Evolutionary conservation across 305 asterid genomes (phyloP).

Genomic region (Withania somnifera): DNA sequence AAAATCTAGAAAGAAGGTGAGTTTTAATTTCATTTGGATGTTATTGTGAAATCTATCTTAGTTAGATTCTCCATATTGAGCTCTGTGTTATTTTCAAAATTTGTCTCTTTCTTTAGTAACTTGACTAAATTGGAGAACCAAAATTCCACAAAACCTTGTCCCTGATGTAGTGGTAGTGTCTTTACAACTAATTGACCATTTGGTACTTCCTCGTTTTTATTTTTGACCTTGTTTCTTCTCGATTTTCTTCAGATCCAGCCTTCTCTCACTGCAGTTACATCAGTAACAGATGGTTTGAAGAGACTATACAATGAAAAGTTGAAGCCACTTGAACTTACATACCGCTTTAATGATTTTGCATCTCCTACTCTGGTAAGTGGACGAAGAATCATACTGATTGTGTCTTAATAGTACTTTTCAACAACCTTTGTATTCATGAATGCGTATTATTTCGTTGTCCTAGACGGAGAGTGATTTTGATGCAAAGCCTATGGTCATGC

Average conservation of each 20-base stretch:
- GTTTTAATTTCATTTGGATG: not conserved
- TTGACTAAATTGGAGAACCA: not conserved
- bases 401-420: not conserved
- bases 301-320: conserved; percentile 61
- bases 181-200: not conserved
- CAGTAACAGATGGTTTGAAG: conserved; percentile 79
- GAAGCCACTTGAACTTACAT: conserved; percentile 76
- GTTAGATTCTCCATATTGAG: not conserved
- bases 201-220: not conserved
- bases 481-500: conserved; percentile 97
- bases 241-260: conserved; percentile 30
- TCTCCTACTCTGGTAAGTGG: conserved; percentile 67
- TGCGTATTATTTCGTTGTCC: conserved; percentile 4
- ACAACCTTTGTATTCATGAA: not conserved
- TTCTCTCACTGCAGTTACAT: conserved; percentile 52
- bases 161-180: not conserved
- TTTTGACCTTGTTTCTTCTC: not conserved
- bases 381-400: not conserved
- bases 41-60: not conserved
- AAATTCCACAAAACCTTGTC: not conserved
- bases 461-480: conserved; percentile 83
- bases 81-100: not conserved
- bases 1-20: conserved; percentile 63
- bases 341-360: conserved; percentile 75
- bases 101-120: not conserved